Evolutionary conservation across 164 flowering plant species (phyloP).

Genomic region (Cinnamomum micranthum): DNA sequence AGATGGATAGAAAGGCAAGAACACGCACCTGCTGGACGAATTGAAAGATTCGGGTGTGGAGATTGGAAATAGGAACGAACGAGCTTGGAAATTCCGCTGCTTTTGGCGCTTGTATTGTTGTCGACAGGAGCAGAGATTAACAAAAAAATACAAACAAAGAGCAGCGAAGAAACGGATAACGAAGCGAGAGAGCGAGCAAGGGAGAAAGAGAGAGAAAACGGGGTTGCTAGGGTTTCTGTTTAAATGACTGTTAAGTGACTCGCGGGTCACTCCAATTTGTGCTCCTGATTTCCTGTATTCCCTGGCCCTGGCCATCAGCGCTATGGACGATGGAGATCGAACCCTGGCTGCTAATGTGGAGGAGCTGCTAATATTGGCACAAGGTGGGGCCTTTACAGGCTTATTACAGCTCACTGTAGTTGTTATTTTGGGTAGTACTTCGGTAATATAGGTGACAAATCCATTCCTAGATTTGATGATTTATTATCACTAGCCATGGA

Average conservation of each 20-base stretch:
- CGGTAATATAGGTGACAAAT: too few relatives aligned
- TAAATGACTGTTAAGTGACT: neutral
- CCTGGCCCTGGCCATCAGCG: too few relatives aligned
- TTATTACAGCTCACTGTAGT: too few relatives aligned
- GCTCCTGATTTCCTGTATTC: neutral
- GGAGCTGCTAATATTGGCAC: too few relatives aligned
- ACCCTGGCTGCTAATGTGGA: too few relatives aligned
- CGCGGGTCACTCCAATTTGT: neutral
- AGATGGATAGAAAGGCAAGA: neutral
- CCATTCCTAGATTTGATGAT: too few relatives aligned
- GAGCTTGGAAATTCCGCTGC: constrained; percentile 8
- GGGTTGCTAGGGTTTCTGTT: constrained; percentile 9
- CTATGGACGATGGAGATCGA: too few relatives aligned
- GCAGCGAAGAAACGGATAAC: neutral
- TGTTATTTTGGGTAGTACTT: too few relatives aligned
- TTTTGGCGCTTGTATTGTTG: constrained; percentile 6
- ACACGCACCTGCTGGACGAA: neutral
- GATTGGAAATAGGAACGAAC: neutral
- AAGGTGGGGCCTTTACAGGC: too few relatives aligned
- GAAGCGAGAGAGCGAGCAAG: neutral
- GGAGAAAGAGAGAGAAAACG: neutral
- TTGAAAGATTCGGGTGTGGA: neutral
- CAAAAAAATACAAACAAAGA: neutral
- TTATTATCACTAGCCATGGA: too few relatives aligned
- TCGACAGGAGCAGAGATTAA: neutral